Evolutionary conservation across 495 filamentous ascomycete species (phyloP), one percentile per base, ranked within the genome.

Genomic region (Penicillium arizonense): DNA sequence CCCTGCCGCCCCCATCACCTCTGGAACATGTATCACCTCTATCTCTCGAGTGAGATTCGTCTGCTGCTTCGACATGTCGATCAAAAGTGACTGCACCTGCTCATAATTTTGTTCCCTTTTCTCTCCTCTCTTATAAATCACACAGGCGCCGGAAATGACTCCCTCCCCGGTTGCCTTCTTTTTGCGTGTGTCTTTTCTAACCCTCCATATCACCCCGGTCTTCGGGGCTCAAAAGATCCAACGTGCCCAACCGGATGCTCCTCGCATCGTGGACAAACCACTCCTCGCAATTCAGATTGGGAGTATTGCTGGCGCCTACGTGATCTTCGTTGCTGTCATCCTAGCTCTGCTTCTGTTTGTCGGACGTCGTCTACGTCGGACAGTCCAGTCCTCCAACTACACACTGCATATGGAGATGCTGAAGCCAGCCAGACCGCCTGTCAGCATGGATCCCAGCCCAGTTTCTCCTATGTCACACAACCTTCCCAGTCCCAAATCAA

Each of bases 231-330:
- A 28, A 37, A 48, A 52, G 12, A 26, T 45, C 12, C 20, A 53
- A 55, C 58, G 64, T 35, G 48, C 44, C 50, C 13, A 53, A 35
- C 37, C 44, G 24, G 23, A 52, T 20, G 44, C 42, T 12, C 52
- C 45, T 1, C 57, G 52, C 16, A 44, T 58, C 13, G 36, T 76
- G 35, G 78, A 91, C 59, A 74, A 74, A 41, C 63, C 77, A 14
- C 82, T 82, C 30, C 81, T 94, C 8, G 88, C 87, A 13, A 80
- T 81, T 23, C 83, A 94, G 68, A 84, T 94, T 62, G 87, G 86
- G 39, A 87, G 83, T 56, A 89, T 96, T 51, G 82, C 88, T 33
- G 89, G 83, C 47, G 86, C 87, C 51, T 96, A 94, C 80, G 77
- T 89, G 52, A 62, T 91, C 58, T 85, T 83, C 9, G 78, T 91